A percentile compares a stretch with the other conserved stretches of the same genome.
These are phyloP conservation scores for Colletotrichum sp. DNA, from an alignment of 2,329 filamentous ascomycete genomes.

Conservation along the genomic window DNA sequence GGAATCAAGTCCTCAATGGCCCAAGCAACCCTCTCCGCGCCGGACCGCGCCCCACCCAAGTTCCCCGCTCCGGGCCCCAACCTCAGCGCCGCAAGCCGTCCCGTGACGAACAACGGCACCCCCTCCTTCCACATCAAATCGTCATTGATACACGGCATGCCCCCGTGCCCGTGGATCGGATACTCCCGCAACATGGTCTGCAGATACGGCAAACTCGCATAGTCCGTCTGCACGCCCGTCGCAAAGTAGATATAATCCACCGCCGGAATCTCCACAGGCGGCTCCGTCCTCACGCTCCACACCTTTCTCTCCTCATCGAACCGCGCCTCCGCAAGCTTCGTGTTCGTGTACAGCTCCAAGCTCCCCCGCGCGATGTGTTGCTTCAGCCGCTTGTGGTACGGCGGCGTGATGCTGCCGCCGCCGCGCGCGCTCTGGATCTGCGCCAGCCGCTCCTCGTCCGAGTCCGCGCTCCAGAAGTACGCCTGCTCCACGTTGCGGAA, in stretches of 20 bases:
- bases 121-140: conserved; percentile 77
- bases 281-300: conserved; percentile 55
- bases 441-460: conserved; percentile 69
- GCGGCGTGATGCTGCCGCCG: conserved; percentile 78
- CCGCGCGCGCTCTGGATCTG: conserved; percentile 71
- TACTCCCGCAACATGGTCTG: conserved; percentile 61
- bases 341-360: conserved; percentile 62
- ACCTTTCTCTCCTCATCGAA: conserved; percentile 50
- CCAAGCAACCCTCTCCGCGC: conserved; percentile 77
- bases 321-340: conserved; percentile 54
- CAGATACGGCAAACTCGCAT: conserved; percentile 65
- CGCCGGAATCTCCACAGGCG: conserved; percentile 57
- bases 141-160: conserved; percentile 75
- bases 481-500: conserved; percentile 81
- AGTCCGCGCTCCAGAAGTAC: conserved; percentile 77
- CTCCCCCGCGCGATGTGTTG: conserved; percentile 57
- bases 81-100: conserved; percentile 68
- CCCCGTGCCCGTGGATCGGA: conserved; percentile 67
- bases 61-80: conserved; percentile 77
- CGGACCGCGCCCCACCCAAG: conserved; percentile 73
- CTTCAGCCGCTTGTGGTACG: conserved; percentile 70
- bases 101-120: conserved; percentile 76
- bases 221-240: conserved; percentile 72
- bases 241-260: conserved; percentile 78
- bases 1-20: conserved; percentile 64